Conservation (phyloP, 2,329 filamentous ascomycete species). For the Cercospora brassicicola region DNA sequence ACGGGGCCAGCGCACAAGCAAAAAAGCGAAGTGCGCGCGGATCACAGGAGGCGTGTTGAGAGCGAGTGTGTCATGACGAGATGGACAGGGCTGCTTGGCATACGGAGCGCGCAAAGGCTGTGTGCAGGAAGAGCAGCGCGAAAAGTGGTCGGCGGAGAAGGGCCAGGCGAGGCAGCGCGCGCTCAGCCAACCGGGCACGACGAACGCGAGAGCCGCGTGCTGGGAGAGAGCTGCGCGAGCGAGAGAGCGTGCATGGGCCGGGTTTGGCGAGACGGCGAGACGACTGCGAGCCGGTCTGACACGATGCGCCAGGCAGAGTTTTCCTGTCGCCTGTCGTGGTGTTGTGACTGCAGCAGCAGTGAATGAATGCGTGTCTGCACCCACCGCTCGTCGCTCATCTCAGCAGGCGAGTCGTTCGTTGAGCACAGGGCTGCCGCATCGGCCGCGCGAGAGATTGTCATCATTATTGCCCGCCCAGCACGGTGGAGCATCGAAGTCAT, state of each 20-base stretch:
- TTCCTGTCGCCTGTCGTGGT: background rate
- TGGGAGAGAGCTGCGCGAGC: background rate
- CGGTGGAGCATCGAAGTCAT: background rate
- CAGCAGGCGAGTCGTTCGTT: background rate
- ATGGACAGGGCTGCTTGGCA: background rate
- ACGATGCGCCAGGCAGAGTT: background rate
- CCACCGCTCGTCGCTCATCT: background rate
- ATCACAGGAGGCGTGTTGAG: background rate
- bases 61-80: slow-evolving; percentile 1
- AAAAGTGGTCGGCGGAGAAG: background rate
- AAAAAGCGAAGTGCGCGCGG: background rate
- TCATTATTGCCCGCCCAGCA: background rate
- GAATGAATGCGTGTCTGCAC: background rate
- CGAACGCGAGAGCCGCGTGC: background rate
- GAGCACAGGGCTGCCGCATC: background rate
- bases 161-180: background rate
- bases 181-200: slow-evolving; percentile 3
- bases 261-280: slow-evolving; percentile 1
- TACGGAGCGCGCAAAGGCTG: too few relatives aligned
- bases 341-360: background rate
- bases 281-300: background rate
- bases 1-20: background rate
- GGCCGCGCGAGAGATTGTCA: background rate
- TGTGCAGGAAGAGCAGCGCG: too few relatives aligned
- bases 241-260: background rate